Base-by-base conservation (phyloP, 2,329 filamentous ascomycete species). In the Zymoseptoria brevis region DNA sequence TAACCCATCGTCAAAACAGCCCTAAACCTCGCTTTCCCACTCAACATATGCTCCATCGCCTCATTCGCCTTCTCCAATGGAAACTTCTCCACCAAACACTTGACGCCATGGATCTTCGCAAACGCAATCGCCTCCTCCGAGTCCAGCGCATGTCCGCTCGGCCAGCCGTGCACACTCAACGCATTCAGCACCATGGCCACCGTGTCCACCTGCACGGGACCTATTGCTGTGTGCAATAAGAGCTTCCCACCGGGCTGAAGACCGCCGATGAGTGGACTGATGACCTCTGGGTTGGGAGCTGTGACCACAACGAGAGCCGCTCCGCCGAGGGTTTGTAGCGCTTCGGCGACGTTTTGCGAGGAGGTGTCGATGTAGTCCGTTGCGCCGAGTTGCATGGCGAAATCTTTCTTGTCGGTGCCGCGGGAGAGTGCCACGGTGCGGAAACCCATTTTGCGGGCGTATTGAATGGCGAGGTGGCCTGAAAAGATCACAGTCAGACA, bases 261-360 rank as follows among this genome's bases (percentile, higher is more conserved):
- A 1, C 81, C 86, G 1, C 70, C 75, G 1, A 85, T 72, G 26
- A 88, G 68, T 3, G 78, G 76, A 1, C 75, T 67, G 55, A 88
- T 80, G 30, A 81, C 74, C 57, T 81, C 74, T 0, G 82, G 76
- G 67, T 82, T 84, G 5, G 86, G 85, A 3, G 84, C 85, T 2
- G 86, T 88, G 48, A 82, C 76, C 4, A 87, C 78, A 58, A 88
- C 81, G 55, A 86, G 72, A 2, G 78, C 76, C 0, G 86, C 86
- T 24, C 85, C 85, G 16, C 86, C 86, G 19, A 87, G 72, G 64
- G 79, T 79, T 72, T 75, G 74, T 35, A 87, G 75, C 58, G 78
- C 78, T 53, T 75, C 72, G 1, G 72, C 75, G 0, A 78, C 72
- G 51, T 86, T 80, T 24, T 78, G 75, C 48, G 76, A 75, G 63